Base-by-base conservation (phyloP, 2,329 filamentous ascomycete genomes). In the Rachicladosporium sp. region DNA sequence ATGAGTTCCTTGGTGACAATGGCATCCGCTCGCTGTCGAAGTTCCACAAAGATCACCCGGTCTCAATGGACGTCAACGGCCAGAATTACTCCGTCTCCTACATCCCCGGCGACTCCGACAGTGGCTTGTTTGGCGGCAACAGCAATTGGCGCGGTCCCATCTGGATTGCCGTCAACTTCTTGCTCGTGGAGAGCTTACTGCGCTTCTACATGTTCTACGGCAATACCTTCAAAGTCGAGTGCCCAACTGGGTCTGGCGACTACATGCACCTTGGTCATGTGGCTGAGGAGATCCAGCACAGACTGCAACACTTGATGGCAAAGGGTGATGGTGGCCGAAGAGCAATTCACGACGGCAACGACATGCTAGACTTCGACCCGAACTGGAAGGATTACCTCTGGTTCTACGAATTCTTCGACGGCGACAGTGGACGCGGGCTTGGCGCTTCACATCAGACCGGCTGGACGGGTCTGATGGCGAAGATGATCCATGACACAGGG, bases 341-440 rank as follows among this genome's bases (percentile, higher is more conserved):
- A 47, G 89, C 87, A 47, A 82, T 93, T 68, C 93, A 96, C 54
- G 80, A 75, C 41, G 81, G 84, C 11, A 86, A 82, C 50, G 80
- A 95, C 51, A 73, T 80, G 49, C 77, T 95, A 27, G 87, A 96
- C 64, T 94, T 83, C 55, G 87, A 96, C 56, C 80, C 84, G 15
- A 70, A 94, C 61, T 96, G 89, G 89, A 89, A 82, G 60, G 88
- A 93, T 54, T 77, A 88, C 54, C 69, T 96, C 52, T 95, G 86
- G 84, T 96, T 93, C 71, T 82, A 93, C 58, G 89, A 96, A 60
- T 96, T 93, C 70, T 96, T 96, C 57, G 89, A 96, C 56, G 89
- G 87, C 31, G 88, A 96, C 58, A 80, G 71, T 37, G 89, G 89
- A 10, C 81, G 87, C 49, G 89, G 91, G 10, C 73, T 96, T 1